A percentile compares a stretch with the other conserved stretches of the same genome.
These are phyloP conservation scores for Colletotrichum sp. DNA, from an alignment of 2,329 filamentous ascomycete species.

Conservation along the genomic window DNA sequence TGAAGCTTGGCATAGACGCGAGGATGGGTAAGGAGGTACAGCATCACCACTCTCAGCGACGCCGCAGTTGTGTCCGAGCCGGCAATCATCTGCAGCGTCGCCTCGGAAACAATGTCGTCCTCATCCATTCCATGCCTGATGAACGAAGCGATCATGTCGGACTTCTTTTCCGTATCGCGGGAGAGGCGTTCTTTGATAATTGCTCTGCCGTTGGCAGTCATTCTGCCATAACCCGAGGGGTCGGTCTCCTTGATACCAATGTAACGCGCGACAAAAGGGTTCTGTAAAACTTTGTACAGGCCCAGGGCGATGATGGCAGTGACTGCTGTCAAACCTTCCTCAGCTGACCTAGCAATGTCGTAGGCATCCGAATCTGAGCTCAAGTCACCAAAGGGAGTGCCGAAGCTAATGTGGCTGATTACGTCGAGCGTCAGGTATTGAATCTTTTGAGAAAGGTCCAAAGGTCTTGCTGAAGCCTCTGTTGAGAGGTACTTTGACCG, in stretches of 20 bases:
- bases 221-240: conserved; percentile 9
- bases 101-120: conserved; percentile 34
- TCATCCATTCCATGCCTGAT: conserved; percentile 42
- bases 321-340: conserved; percentile 30
- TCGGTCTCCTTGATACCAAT: conserved; percentile 20
- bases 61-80: conserved; percentile 40
- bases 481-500: conserved; percentile 46
- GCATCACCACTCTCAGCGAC: conserved; percentile 47
- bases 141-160: conserved; percentile 35
- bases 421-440: conserved; percentile 60
- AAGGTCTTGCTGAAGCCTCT: conserved; percentile 28
- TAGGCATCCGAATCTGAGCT: conserved; percentile 49
- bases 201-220: conserved; percentile 25
- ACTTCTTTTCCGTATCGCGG: conserved; percentile 9
- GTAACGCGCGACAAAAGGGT: conserved; percentile 1
- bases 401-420: conserved; percentile 57
- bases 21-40: conserved; percentile 56
- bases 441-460: conserved; percentile 52
- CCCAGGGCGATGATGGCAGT: conserved; percentile 13
- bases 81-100: conserved; percentile 31
- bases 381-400: conserved; percentile 52
- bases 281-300: conserved; percentile 8
- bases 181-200: background rate
- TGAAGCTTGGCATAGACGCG: conserved; percentile 50
- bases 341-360: conserved; percentile 49